These are phyloP conservation scores for Brachypodium distachyon DNA, from an alignment of 202 grass and related monocot genomes.

Conservation along the genomic window DNA sequence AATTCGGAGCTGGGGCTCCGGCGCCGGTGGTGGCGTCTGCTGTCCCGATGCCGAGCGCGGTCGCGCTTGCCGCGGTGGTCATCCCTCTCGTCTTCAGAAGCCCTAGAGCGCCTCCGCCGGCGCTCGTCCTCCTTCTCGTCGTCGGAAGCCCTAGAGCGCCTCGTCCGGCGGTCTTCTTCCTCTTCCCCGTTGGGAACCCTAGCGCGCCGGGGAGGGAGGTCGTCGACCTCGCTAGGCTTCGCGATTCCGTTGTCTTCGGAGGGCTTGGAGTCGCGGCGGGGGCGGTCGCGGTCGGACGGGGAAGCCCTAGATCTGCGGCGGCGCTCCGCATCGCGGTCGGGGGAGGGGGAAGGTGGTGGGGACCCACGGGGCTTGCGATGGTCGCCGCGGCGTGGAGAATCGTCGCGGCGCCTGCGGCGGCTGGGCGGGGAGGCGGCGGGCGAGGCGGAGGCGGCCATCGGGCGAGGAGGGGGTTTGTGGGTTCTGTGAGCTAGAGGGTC, in stretches of 20 bases:
- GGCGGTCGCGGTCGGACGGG: neutral
- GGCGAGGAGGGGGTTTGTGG: neutral
- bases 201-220: neutral
- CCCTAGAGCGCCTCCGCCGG: neutral
- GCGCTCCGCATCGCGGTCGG: neutral
- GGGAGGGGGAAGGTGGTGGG: neutral
- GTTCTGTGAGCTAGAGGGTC: neutral
- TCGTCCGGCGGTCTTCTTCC: neutral
- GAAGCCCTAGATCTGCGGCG: constrained; percentile 38
- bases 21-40: constrained; percentile 2
- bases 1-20: constrained; percentile 20
- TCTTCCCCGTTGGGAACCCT: neutral
- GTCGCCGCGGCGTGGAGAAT: neutral
- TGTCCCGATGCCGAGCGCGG: neutral
- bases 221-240: neutral
- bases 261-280: neutral
- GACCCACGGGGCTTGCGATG: neutral
- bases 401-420: constrained; percentile 5
- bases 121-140: constrained; percentile 12
- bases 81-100: constrained; percentile 12
- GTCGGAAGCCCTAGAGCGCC: constrained; percentile 23
- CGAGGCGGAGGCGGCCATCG: constrained; percentile 21
- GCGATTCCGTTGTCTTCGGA: neutral
- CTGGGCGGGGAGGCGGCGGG: neutral
- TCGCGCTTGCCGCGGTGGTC: constrained; percentile 9